Evolutionary conservation across 2,329 filamentous ascomycete genomes (phyloP), one percentile per base, ranked within the genome.

Genomic region (Penicillium polonicum): DNA sequence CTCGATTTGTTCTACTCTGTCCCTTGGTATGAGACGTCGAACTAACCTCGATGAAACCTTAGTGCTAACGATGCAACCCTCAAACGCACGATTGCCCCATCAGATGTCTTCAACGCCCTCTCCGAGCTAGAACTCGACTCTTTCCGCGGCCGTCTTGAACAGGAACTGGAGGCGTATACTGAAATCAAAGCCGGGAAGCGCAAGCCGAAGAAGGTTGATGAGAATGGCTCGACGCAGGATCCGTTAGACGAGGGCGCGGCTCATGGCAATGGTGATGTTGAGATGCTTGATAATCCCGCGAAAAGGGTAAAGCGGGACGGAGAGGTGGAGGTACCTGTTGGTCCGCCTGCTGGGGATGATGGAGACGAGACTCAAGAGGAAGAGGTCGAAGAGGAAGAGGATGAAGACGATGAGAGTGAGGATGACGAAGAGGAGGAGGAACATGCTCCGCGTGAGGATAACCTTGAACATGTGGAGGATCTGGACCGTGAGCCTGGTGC

Each of bases 21-120:
- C 8, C 10, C 15, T 35, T 35, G 1, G 15, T 23, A 52, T 46
- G 31, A n/a, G 25, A 39, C 2, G 5, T 36, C 3, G 38, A 46
- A 55, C 55, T 57, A 57, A 63, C 50, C 12, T 27, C 2, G 51
- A 56, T 52, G 4, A 1, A 41, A 48, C 46, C n/a, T 59, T 58
- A 86, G 84, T 61, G 83, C 85, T 46, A 85, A 85, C 66, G 84
- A 87, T 66, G 79, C 81, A 65, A 84, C 85, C 45, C 76, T 81
- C 62, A 85, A 86, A 74, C 85, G 85, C 68, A 88, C 84, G 17
- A 80, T 88, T 63, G 78, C 81, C 49, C 84, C 85, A 1, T 74
- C 80, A 55, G 85, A 88, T 67, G 84, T 88, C 43, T 78, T 87
- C 63, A 79, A 80, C 39, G 85, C 85, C 1, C 75, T 88, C 44